Evolutionary conservation across 352 stramenopile genomes (phyloP), one percentile per base, ranked within the genome.

Genomic region (Blastocystis sp.): DNA sequence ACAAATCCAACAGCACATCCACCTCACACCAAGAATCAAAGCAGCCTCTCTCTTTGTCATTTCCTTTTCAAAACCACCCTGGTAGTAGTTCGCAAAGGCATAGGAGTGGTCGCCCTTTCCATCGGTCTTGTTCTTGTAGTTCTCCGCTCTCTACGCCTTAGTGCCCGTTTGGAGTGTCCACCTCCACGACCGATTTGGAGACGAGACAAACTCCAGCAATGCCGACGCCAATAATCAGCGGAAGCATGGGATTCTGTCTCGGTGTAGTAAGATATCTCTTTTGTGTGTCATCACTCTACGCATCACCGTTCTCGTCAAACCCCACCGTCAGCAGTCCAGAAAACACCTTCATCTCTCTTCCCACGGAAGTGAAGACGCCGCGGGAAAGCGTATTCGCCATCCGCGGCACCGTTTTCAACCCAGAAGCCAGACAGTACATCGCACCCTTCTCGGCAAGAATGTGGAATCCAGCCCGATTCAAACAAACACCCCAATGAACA

Each of bases 31-130:
- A 43, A 99, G 91, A 90, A 99, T 98, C 54, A 99, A 91, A 24
- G 97, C 96, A n/a, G 97, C 97, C 91, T 99, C 97, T 45, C 96
- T 93, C 4, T 94, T 92, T 62, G 96, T 98, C 97, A 99, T 99
- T 89, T 97, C 97, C 17, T 98, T 95, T 90, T 99, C 97, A 90
- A 99, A 99, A 42, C 95, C 96, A 0, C 95, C 95, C 90, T 98
- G 94, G 91, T 98, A 97, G 87, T 96, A 95, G 90, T 95, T 95
- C 11, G 74, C 82, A 10, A 69, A 17, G 10, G 89, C 59, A 42
- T 59, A 79, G 9, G 76, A 60, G 38, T 77, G 71, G 92, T 94
- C 92, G 91, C 93, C 71, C 89, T 90, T 87, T 91, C 94, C 78
- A 89, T 91, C 66, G 93, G 92, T 76, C 90, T 92, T 91, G 94